Evolutionary conservation across 2,329 filamentous ascomycete species (phyloP), one percentile per base, ranked within the genome.

Genomic region (Aspergillus glaucus): DNA sequence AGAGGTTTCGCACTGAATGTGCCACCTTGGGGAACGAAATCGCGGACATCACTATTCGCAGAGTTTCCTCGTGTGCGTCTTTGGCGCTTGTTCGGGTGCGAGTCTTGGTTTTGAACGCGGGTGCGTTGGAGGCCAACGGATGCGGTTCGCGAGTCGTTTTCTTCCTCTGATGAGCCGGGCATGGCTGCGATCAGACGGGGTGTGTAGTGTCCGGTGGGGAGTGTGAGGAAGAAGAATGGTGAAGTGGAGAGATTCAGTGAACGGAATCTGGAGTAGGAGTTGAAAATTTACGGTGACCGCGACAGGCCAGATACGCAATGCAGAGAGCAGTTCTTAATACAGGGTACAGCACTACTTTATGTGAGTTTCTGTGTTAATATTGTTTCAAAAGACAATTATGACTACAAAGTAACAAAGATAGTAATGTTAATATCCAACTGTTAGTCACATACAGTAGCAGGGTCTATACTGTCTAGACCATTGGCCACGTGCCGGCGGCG

Each of bases 131-230:
- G 54, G 14, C 73, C 72, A 21, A 76, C 62, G 2, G 67, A 63
- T 42, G 71, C 71, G 34, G 72, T 77, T 43, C 75, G 66, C 15
- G 75, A 78, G 55, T 78, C 68, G 44, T 64, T 62, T 28, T 71
- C 66, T 44, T 69, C 64, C 40, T 56, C 62, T 24, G 62, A 60
- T 24, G 49, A 53, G 26, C 58, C 55, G 44, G 60, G 21, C 63
- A 65, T 66, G 32, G 34, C 45, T 28, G 37, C 17, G 10, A 22
- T 22, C 10, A 30, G 26, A 4, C 10, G 9, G 26, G 3, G 10
- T 12, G 26, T 30, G 9, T 22, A 22, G 22, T 6, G 22, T 22
- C 22, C 5, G n/a, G 14, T 36, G 34, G 14, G 6, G 8, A 17
- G 5, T 39, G 14, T 19, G 21, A 41, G 21, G 34, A 19, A 21